These are phyloP conservation scores for Veloboletus limbatus DNA, from an alignment of 1,284 basidiomycete genomes.

Conservation along the genomic window DNA sequence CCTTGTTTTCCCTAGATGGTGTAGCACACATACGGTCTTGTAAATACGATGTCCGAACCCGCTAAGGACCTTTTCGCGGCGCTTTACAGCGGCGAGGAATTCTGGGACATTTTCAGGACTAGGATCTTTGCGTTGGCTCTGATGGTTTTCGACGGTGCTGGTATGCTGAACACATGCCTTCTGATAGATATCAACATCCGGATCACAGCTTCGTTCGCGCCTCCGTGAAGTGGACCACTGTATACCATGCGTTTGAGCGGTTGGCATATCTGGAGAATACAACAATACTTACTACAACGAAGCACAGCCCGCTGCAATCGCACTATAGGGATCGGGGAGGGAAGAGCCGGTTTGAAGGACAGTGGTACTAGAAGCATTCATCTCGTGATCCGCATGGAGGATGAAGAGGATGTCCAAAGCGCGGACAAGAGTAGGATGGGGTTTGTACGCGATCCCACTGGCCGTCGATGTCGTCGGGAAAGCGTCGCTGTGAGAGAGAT, in stretches of 20 bases:
- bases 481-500: conserved; percentile 43
- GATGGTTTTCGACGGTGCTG: background rate
- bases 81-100: conserved; percentile 83
- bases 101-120: conserved; percentile 81
- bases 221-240: conserved; percentile 82
- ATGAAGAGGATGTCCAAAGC: conserved; percentile 85
- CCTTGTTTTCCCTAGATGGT: background rate
- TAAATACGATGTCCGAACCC: conserved; percentile 87
- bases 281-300: conserved; percentile 66
- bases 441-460: conserved; percentile 46
- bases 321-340: conserved; percentile 84
- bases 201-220: conserved; percentile 87
- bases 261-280: background rate
- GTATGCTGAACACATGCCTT: conserved; percentile 45
- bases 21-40: conserved; percentile 61
- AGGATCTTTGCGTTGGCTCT: conserved; percentile 6
- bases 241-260: conserved; percentile 3
- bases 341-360: conserved; percentile 85
- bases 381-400: conserved; percentile 84
- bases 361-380: conserved; percentile 82
- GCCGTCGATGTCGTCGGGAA: conserved; percentile 43
- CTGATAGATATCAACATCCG: conserved; percentile 87
- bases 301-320: conserved; percentile 82
- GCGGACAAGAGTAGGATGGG: conserved; percentile 79
- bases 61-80: conserved; percentile 79